phyloP scores from a whole-genome alignment of 352 stramenopile species.

The Globisporangium carolinianum region DNA sequence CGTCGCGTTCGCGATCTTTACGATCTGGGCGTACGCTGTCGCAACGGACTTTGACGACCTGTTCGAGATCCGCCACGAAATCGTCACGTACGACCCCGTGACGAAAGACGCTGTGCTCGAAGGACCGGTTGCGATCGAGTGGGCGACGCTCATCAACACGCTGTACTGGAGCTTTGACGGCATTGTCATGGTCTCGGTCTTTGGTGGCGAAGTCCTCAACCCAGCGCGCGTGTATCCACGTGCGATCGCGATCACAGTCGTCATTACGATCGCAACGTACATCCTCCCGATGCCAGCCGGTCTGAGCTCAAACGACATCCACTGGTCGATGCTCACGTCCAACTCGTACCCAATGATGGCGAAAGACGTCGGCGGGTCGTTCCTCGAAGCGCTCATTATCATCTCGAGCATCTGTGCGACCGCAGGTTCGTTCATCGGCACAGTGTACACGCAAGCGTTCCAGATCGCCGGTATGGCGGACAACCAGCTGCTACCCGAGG shows the following conservation, averaged over 20 bases:
- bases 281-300: slow-evolving; percentile 34
- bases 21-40: slow-evolving; percentile 28
- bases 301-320: slow-evolving; percentile 15
- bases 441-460: slow-evolving; percentile 79
- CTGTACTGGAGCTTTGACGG: slow-evolving; percentile 96
- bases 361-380: slow-evolving; percentile 61
- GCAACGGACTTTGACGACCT: slow-evolving; percentile 29
- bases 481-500: slow-evolving; percentile 21
- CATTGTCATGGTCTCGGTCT: slow-evolving; percentile 88
- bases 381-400: slow-evolving; percentile 72
- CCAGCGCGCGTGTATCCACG: slow-evolving; percentile 75
- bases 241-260: slow-evolving; percentile 56
- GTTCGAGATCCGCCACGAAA: slow-evolving; percentile 31
- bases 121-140: slow-evolving; percentile 50
- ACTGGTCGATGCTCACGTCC: slow-evolving; percentile 61
- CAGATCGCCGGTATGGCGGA: slow-evolving; percentile 73
- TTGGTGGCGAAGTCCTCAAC: slow-evolving; percentile 88
- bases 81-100: slow-evolving; percentile 10
- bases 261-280: slow-evolving; percentile 76
- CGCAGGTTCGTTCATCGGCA: slow-evolving; percentile 80
- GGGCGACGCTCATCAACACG: slow-evolving; percentile 87
- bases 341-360: slow-evolving; percentile 67
- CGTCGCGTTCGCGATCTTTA: slow-evolving; percentile 34
- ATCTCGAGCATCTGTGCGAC: slow-evolving; percentile 67
- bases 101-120: slow-evolving; percentile 17